Base-by-base conservation (phyloP, 805 yeast species). In the Jamesozyma gamospora region DNA sequence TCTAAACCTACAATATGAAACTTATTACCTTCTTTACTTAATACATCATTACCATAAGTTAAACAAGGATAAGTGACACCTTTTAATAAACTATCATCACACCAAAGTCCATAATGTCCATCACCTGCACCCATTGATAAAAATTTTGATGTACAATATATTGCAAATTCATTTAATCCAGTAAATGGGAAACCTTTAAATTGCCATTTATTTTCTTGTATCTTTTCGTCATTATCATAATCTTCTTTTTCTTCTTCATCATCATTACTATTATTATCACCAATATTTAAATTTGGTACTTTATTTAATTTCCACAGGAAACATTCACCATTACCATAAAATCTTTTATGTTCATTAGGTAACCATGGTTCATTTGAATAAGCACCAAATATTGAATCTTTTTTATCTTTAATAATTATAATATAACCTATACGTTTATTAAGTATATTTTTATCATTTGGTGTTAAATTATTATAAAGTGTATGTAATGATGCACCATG, bases 261-360 rank as follows among this genome's bases (percentile, higher is more conserved):
- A 13, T 44, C 47, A 45, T 40, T 28, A 12, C 28, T 18, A 21
- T 21, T 21, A 21, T 21, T 21, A 16, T 29, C 28, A 31, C n/a
- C 14, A 8, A 37, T 31, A 13, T n/a, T 33, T n/a, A 41, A 32
- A 37, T 61, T 57, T 25, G 60, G 62, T 6, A 69, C 67, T 25
- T 55, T 61, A 45, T 75, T 82, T n/a, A 73, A 53, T 47, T 79
- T 82, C 95, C 96, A 90, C 17, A 90, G 67, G 51, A 92, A 88
- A 55, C 97, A 87, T 58, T 90, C 96, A 1, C 96, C 96, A 62
- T 88, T 88, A 1, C 98, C 98, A 50, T 79, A 82, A 62, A 79
- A 90, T 41, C 84, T 69, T 51, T 75, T 75, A 36, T 74, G 73
- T 36, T 84, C 94, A 41, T 79, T 72, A 1, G 87, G 81, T 42